A percentile compares a stretch with the other conserved stretches of the same genome.
Conservation (phyloP, 495 filamentous ascomycete genomes). For the Aspergillus sclerotioniger region DNA sequence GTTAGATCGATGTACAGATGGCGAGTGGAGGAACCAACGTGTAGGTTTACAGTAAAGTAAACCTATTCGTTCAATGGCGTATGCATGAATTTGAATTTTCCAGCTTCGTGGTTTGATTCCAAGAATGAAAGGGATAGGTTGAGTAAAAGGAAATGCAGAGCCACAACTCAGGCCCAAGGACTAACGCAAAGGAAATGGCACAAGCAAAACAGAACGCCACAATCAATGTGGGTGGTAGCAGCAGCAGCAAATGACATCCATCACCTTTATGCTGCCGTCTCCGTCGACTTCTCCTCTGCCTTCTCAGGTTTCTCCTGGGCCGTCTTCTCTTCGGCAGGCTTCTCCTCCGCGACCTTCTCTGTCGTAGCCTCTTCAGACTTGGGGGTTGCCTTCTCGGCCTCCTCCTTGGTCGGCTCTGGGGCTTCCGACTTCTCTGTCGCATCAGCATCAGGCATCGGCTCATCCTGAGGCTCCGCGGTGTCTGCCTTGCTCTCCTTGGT, state of each 20-base stretch:
- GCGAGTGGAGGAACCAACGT: not conserved
- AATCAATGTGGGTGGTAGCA: not conserved
- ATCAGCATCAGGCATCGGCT: constrained; percentile 37
- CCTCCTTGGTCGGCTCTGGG: constrained; percentile 24
- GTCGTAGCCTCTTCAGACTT: constrained; percentile 21
- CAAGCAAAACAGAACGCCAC: not conserved
- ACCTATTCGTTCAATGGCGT: not conserved
- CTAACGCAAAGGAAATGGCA: not conserved
- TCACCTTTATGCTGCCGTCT: constrained; percentile 20
- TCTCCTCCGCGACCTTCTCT: constrained; percentile 14
- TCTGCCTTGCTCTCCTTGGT: constrained; percentile 43
- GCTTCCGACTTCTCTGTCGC: constrained; percentile 26
- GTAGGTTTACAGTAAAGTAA: not conserved
- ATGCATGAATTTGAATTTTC: not conserved
- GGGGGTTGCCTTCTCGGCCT: constrained; percentile 21
- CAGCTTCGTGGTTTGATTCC: not conserved
- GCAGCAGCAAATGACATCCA: not conserved
- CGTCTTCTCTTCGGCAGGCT: constrained; percentile 18
- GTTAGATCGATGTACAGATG: not conserved
- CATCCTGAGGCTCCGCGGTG: constrained; percentile 36
- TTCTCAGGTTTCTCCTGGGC: constrained; percentile 23
- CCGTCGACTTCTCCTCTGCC: constrained; percentile 21
- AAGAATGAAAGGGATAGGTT: not conserved
- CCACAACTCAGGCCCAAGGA: not conserved
- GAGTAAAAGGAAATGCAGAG: not conserved